Evolutionary conservation across 192 early-diverging fungal species (phyloP).

Genomic region (Backusella tuberculispora): DNA sequence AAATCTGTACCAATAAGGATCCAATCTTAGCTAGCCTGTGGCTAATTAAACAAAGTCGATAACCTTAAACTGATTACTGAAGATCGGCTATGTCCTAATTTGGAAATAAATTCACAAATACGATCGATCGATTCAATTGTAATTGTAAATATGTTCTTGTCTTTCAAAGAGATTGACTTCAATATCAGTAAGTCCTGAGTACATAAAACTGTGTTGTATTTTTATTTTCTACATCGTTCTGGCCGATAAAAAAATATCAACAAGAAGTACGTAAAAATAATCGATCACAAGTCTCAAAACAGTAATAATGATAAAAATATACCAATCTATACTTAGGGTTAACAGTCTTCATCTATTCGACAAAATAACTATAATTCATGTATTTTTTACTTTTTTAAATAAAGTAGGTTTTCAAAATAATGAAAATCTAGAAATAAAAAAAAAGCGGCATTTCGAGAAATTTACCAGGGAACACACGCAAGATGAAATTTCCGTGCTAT

Average conservation of each 20-base stretch:
- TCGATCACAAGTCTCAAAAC: not conserved
- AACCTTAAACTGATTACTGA: not conserved
- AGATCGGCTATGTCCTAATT: not conserved
- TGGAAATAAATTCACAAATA: not conserved
- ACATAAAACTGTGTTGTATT: not conserved
- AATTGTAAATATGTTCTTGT: not conserved
- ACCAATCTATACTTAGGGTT: not conserved
- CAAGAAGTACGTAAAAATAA: not conserved
- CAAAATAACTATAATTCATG: not conserved
- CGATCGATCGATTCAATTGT: constrained; percentile 17
- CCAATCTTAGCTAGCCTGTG: not conserved
- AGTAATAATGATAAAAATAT: not conserved
- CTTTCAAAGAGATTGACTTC: not conserved
- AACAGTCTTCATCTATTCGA: not conserved
- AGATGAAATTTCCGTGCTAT: not conserved
- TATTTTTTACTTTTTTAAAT: not conserved
- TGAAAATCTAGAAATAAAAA: not conserved
- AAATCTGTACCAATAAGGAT: constrained; percentile 13
- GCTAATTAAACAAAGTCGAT: not conserved
- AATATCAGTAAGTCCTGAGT: not conserved
- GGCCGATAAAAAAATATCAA: not conserved
- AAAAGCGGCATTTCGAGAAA: not conserved
- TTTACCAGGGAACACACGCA: not conserved
- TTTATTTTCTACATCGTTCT: not conserved
- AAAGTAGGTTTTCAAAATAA: not conserved